These are phyloP conservation scores for Pythium biforme DNA, from an alignment of 352 stramenopile species.

Conservation along the genomic window DNA sequence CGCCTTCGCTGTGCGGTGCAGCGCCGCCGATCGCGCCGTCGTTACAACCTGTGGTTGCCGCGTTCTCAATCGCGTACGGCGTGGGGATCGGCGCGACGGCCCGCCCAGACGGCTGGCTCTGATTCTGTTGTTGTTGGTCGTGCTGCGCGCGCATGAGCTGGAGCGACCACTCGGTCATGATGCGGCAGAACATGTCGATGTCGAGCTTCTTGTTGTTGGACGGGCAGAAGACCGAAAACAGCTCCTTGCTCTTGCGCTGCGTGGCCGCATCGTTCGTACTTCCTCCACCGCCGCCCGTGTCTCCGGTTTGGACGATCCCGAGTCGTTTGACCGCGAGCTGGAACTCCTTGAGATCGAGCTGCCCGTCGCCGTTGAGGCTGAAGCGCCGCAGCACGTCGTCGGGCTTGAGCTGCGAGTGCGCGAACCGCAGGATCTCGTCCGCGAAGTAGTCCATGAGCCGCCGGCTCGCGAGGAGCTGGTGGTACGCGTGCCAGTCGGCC, in stretches of 20 bases:
- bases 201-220: constrained; percentile 66
- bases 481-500: constrained; percentile 70
- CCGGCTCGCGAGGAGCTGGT: constrained; percentile 57
- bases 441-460: constrained; percentile 61
- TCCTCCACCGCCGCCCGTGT: background rate
- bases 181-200: constrained; percentile 78
- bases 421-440: constrained; percentile 60
- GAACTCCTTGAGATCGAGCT: constrained; percentile 76
- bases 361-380: constrained; percentile 72
- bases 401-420: constrained; percentile 56
- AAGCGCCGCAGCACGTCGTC: constrained; percentile 71
- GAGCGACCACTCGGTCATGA: constrained; percentile 79
- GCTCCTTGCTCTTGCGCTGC: constrained; percentile 32
- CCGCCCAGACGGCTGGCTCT: background rate
- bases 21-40: background rate
- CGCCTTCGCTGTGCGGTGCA: constrained; percentile 38
- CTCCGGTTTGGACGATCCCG: constrained; percentile 39
- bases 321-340: constrained; percentile 69
- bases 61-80: constrained; percentile 39
- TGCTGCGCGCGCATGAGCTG: constrained; percentile 53
- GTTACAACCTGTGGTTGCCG: background rate
- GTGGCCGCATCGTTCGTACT: background rate
- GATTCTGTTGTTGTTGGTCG: constrained; percentile 21
- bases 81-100: constrained; percentile 32
- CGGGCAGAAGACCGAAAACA: constrained; percentile 73